Evolutionary conservation across 148 eudicot genomes (phyloP), one percentile per base, ranked within the genome.

Genomic region (Silene latifolia): DNA sequence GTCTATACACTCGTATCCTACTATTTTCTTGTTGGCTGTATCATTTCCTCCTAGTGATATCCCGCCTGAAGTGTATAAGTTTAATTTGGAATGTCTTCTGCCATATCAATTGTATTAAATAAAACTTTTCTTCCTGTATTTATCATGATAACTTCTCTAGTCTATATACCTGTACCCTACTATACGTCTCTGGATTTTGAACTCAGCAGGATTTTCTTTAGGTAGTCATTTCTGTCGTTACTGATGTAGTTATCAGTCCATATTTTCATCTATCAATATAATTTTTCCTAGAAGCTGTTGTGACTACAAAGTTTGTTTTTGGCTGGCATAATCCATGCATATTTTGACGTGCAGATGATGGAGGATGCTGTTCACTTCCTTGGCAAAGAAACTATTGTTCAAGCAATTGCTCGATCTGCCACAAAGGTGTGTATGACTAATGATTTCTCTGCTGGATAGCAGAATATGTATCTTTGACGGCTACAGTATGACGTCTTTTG

Each of bases 301-400:
- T 47, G 53, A 57, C 76, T 72, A 29, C 59, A 32, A 23, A 53
- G 44, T 61, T 27, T 79, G 62, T 24, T 32, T 27, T 71, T 35
- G 51, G 20, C 17, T 56, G 67, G 65, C 67, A 66, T 67, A 21
- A 66, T 69, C 12, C 21, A 24, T 81, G 66, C 53, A 54, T 48
- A n/a, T 68, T 75, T 25, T 73, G 48, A 58, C 67, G 57, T 51
- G 72, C 83, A 95, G 99, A 95, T 92, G 99, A 87, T 95, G 93
- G 99, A 95, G 83, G 99, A 95, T 86, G 93, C 97, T 75, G 96
- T 95, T 78, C 93, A 90, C 80, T 95, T 90, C 80, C 94, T 95
- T 54, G 88, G 97, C 63, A 95, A 90, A 87, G 99, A 92, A 76
- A 92, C 99, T 25, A 75, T 90, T 80, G 85, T 95, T 73, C 99